A percentile compares a stretch with the other conserved stretches of the same genome.
These are phyloP conservation scores for Paramecium primaurelia DNA, from an alignment of 73 alveolate genomes.

Conservation along the genomic window DNA sequence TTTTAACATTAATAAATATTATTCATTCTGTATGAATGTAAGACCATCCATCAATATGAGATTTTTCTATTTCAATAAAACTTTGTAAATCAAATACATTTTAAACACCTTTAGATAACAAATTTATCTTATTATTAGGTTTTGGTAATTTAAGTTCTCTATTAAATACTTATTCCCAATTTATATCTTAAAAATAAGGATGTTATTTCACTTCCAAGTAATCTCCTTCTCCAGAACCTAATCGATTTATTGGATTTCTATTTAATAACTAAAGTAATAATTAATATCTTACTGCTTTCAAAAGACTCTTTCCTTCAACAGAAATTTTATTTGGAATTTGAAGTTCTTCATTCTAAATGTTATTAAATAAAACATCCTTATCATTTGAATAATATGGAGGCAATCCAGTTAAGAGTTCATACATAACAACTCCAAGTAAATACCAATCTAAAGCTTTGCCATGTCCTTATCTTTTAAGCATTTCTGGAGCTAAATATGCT, in stretches of 20 bases:
- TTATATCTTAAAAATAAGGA: not conserved
- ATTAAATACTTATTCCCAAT: not conserved
- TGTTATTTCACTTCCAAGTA: not conserved
- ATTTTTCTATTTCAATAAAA: not conserved
- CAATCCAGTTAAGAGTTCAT: slow-evolving; percentile 92
- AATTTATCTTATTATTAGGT: not conserved
- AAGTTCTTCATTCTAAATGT: slow-evolving; percentile 66
- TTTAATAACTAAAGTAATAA: not conserved
- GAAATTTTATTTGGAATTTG: not conserved
- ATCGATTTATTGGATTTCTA: not conserved
- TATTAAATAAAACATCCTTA: slow-evolving; percentile 76
- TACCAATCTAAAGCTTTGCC: slow-evolving; percentile 98
- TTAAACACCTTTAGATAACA: not conserved
- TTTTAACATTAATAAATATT: not conserved
- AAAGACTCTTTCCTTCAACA: not conserved
- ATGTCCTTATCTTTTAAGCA: slow-evolving; percentile 92
- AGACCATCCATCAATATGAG: not conserved
- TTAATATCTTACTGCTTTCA: not conserved
- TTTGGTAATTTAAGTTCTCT: not conserved
- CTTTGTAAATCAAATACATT: not conserved
- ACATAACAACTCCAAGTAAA: slow-evolving; percentile 91
- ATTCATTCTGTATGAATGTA: not conserved
- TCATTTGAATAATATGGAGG: slow-evolving; percentile 92
- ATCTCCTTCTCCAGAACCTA: not conserved
- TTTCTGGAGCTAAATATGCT: slow-evolving; percentile 97